Conservation (phyloP, 1,284 basidiomycete species). For the Moniliophthora roreri region DNA sequence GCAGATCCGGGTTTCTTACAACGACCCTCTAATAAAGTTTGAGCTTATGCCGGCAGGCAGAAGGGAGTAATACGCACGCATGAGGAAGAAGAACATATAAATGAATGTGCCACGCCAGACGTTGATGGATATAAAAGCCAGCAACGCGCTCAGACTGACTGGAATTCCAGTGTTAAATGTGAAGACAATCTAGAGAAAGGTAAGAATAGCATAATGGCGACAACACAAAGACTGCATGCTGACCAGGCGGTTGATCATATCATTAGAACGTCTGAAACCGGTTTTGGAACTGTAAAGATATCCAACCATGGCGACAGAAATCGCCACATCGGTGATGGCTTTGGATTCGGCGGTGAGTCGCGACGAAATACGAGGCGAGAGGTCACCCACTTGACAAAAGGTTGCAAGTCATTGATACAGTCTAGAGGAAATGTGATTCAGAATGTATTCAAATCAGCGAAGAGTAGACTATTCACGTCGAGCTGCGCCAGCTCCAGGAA, state of each 20-base stretch:
- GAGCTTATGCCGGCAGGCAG: neutral
- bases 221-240: neutral
- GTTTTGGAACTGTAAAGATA: slow-evolving; percentile 17
- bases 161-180: slow-evolving; percentile 21
- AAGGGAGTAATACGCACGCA: slow-evolving; percentile 13
- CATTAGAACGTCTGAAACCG: slow-evolving; percentile 13
- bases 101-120: slow-evolving; percentile 19
- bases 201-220: neutral
- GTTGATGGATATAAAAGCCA: slow-evolving; percentile 18
- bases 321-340: slow-evolving; percentile 17
- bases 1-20: too few relatives aligned
- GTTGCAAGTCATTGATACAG: slow-evolving; percentile 17
- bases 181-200: slow-evolving; percentile 18
- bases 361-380: neutral
- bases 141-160: slow-evolving; percentile 17
- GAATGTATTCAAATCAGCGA: neutral
- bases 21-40: too few relatives aligned
- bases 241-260: slow-evolving; percentile 20
- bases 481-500: slow-evolving; percentile 14
- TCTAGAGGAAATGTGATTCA: slow-evolving; percentile 8
- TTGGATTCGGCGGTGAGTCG: neutral
- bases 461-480: slow-evolving; percentile 7
- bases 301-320: slow-evolving; percentile 15
- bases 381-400: slow-evolving; percentile 6
- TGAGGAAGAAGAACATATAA: slow-evolving; percentile 21